A percentile compares a stretch with the other conserved stretches of the same genome.
phyloP scores from a whole-genome alignment of 2,329 filamentous ascomycete species.

The Aureobasidium sp. region DNA sequence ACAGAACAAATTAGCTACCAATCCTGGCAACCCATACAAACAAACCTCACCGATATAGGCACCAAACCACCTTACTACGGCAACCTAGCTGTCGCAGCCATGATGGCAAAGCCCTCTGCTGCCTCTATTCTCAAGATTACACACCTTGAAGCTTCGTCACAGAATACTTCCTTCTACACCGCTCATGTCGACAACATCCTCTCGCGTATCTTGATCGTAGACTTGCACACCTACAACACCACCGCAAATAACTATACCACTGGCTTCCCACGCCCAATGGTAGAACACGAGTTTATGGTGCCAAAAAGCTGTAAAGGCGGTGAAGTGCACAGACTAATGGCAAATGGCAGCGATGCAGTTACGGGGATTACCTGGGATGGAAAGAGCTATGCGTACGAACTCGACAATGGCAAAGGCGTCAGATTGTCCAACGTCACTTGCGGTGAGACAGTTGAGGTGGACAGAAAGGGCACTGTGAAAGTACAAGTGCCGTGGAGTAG shows the following conservation, averaged over 20 bases:
- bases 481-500: slow-evolving; percentile 17
- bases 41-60: slow-evolving; percentile 43
- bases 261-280: slow-evolving; percentile 28
- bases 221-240: slow-evolving; percentile 52
- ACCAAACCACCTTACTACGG: slow-evolving; percentile 61
- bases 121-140: slow-evolving; percentile 34
- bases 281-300: slow-evolving; percentile 40
- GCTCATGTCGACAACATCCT: slow-evolving; percentile 44
- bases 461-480: not conserved
- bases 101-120: slow-evolving; percentile 40
- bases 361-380: slow-evolving; percentile 57
- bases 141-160: slow-evolving; percentile 37
- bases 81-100: slow-evolving; percentile 51
- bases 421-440: slow-evolving; percentile 49
- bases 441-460: slow-evolving; percentile 36
- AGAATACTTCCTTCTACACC: slow-evolving; percentile 38
- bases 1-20: slow-evolving; percentile 29
- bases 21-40: slow-evolving; percentile 54
- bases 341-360: slow-evolving; percentile 59
- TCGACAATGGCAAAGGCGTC: slow-evolving; percentile 49
- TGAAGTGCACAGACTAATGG: slow-evolving; percentile 44
- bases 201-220: slow-evolving; percentile 48
- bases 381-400: slow-evolving; percentile 55
- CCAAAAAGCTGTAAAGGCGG: slow-evolving; percentile 25
- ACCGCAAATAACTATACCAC: slow-evolving; percentile 38